phyloP scores from a whole-genome alignment of 148 eudicot genomes.

The Chenopodium berlandieri region DNA sequence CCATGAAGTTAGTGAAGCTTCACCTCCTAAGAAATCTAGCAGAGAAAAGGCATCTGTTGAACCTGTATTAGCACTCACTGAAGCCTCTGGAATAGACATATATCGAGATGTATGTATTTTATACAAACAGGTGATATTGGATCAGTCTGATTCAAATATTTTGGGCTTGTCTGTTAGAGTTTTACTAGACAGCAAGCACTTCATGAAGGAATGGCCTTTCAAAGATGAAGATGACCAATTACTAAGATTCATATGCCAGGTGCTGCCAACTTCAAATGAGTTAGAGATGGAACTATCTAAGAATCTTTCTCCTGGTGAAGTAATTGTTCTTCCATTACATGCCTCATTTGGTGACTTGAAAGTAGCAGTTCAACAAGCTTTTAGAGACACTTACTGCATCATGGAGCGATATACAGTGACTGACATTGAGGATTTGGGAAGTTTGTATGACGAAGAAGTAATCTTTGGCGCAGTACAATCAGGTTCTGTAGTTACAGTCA shows the following conservation, averaged over 20 bases:
- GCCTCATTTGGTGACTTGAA: slow-evolving; percentile 62
- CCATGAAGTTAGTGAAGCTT: slow-evolving; percentile 32
- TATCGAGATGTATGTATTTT: slow-evolving; percentile 44
- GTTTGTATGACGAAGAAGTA: slow-evolving; percentile 43
- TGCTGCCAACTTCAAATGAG: slow-evolving; percentile 38
- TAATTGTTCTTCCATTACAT: slow-evolving; percentile 53
- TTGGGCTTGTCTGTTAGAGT: slow-evolving; percentile 42
- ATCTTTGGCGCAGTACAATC: slow-evolving; percentile 66
- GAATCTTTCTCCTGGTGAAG: slow-evolving; percentile 40
- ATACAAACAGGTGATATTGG: slow-evolving; percentile 42
- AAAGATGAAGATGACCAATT: slow-evolving; percentile 50
- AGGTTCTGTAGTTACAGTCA: slow-evolving; percentile 47
- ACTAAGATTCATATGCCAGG: slow-evolving; percentile 55
- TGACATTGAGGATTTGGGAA: slow-evolving; percentile 43
- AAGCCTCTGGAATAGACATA: slow-evolving; percentile 37
- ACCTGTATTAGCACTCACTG: slow-evolving; percentile 1
- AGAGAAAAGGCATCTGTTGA: slow-evolving; percentile 9
- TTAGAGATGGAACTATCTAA: slow-evolving; percentile 24
- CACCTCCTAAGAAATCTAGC: slow-evolving; percentile 13
- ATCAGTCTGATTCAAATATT: slow-evolving; percentile 34
- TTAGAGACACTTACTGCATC: slow-evolving; percentile 71
- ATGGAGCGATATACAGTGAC: slow-evolving; percentile 40
- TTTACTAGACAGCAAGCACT: slow-evolving; percentile 64
- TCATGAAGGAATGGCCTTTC: slow-evolving; percentile 77
- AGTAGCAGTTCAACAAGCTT: slow-evolving; percentile 40